Percentiles rank a stretch among this genome's conserved stretches.
phyloP scores from a whole-genome alignment of 805 yeast species.

The Ogataea sp. region DNA sequence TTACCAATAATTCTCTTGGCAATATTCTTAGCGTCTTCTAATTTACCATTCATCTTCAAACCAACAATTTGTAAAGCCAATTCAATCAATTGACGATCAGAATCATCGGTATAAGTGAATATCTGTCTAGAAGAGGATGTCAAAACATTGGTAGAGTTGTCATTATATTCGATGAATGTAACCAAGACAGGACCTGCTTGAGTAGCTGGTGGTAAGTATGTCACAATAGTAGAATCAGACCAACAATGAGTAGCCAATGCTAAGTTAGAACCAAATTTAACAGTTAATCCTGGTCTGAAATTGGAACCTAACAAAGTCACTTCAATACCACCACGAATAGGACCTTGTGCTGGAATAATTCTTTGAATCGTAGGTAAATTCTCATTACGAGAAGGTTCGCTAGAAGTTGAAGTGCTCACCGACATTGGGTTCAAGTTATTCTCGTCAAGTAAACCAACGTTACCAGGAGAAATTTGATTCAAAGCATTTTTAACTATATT shows the following conservation, averaged over 20 bases:
- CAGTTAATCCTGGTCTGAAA: constrained; percentile 74
- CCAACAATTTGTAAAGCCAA: constrained; percentile 96
- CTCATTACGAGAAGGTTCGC: background rate
- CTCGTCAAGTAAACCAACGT: no score
- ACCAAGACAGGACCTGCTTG: constrained; percentile 90
- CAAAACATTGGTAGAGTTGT: constrained; percentile 6
- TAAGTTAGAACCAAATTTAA: constrained; percentile 76
- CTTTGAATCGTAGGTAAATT: constrained; percentile 61
- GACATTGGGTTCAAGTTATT: no score
- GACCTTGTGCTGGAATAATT: constrained; percentile 93
- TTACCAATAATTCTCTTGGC: constrained; percentile 86
- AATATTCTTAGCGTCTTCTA: constrained; percentile 91
- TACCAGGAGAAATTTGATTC: no score
- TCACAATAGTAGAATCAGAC: constrained; percentile 90
- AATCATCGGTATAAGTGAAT: constrained; percentile 90
- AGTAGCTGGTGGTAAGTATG: constrained; percentile 87
- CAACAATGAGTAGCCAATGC: constrained; percentile 90
- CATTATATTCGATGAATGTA: constrained; percentile 45
- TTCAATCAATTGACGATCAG: constrained; percentile 91
- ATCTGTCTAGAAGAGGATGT: constrained; percentile 37
- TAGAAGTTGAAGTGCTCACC: no score
- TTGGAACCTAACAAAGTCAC: constrained; percentile 84
- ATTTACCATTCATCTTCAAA: constrained; percentile 88
- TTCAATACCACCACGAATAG: constrained; percentile 93
- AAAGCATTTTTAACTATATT: no score